Base-by-base conservation (phyloP, 1,284 basidiomycete species). In the Ustilago curta region DNA sequence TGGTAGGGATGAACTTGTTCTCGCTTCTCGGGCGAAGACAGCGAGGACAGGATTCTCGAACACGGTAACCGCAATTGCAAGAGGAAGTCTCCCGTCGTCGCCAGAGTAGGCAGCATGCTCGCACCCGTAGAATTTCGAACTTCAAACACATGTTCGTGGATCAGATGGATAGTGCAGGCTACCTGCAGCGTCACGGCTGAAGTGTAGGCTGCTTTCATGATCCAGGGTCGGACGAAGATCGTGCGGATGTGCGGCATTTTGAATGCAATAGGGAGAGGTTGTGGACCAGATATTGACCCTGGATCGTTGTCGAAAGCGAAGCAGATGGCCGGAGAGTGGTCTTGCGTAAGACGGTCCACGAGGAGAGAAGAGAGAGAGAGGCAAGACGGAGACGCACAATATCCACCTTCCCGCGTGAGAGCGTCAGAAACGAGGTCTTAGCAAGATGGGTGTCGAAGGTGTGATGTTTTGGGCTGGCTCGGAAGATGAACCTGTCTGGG, bases 21-120 rank as follows among this genome's bases (percentile, higher is more conserved):
- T 2, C 25, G 44, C 31, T 42, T 11, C 16, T 16, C 31, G 16
- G 9, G 8, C 0, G 23, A 37, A 23, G 47, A 57, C 11, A 55
- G 7, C 4, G 48, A 67, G 4, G 25, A 9, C 27, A 53, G 52
- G 11, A 69, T 45, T 2, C 66, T 44, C 8, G 63, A 39, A 23
- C 78, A 76, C 0, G 81, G 77, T 12, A 81, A 55, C 1, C 76
- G 75, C 3, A 81, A 42, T 42, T 82, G 70, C 8, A 84, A 25
- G 3, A 83, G 52, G 14, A 73, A 69, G 25, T 83, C 83, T 8
- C 82, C 82, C 9, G 71, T 45, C 1, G 59, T 43, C 4, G 80
- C 75, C 1, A 84, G 51, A 5, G 83, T 84, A 4, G 83, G 83
- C 32, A 84, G 59, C 83, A 84, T 84, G 5, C 77, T 79, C 1